Evolutionary conservation across 768 basidiomycete species (phyloP).

Genomic region (Calocybe indica): DNA sequence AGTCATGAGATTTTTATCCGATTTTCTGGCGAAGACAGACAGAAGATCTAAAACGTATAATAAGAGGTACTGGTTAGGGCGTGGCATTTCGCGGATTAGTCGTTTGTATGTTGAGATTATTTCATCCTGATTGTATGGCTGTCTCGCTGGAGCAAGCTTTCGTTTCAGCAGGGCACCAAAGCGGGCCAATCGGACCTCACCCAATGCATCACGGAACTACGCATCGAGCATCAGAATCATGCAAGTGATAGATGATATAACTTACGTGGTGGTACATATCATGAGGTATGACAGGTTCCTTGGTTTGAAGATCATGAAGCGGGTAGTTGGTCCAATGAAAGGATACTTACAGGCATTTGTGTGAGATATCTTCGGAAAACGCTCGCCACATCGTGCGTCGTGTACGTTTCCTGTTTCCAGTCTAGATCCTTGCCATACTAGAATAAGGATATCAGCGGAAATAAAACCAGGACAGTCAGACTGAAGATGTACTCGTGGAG

Average conservation of each 20-base stretch:
- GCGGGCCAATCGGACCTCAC: conserved; percentile 31
- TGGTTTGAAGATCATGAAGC: conserved; percentile 6
- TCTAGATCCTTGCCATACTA: conserved; percentile 93
- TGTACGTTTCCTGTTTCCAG: conserved; percentile 82
- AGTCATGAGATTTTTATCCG: conserved; percentile 93
- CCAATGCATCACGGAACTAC: conserved; percentile 75
- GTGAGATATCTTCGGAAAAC: conserved; percentile 95
- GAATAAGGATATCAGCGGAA: conserved; percentile 1
- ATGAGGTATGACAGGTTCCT: conserved; percentile 95
- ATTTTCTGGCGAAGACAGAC: conserved; percentile 89
- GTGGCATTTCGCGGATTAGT: conserved; percentile 80
- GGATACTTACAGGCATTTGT: conserved; percentile 81
- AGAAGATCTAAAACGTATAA: conserved; percentile 95
- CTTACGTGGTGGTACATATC: conserved; percentile 84
- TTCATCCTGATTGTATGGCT: conserved; percentile 62
- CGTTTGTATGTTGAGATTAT: conserved; percentile 76
- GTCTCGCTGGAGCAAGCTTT: conserved; percentile 43
- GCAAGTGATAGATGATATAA: conserved; percentile 13
- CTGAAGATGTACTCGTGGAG: conserved; percentile 61
- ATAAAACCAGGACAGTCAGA: conserved; percentile 1
- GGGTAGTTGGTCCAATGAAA: background rate
- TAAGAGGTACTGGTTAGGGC: conserved; percentile 90
- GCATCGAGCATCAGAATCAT: conserved; percentile 10
- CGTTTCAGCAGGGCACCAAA: conserved; percentile 1
- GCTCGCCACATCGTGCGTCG: conserved; percentile 95